Conservation (phyloP, 371 early-diverging fungal genomes). For the Saksenaea vasiformis region DNA sequence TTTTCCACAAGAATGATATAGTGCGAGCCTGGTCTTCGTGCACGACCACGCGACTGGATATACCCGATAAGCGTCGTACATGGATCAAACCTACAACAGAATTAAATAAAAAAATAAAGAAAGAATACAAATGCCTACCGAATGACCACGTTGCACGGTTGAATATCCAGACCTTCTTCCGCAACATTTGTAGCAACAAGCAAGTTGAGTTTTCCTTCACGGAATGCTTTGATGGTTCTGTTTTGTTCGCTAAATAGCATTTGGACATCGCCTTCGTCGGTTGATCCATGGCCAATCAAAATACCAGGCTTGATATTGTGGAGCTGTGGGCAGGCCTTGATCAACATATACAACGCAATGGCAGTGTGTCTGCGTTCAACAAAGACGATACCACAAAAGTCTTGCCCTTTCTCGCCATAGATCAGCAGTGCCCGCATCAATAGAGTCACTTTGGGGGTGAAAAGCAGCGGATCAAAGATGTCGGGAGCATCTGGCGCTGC, state of each 20-base stretch:
- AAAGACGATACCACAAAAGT: constrained; percentile 88
- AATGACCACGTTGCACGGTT: constrained; percentile 91
- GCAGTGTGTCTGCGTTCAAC: constrained; percentile 77
- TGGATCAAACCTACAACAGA: constrained; percentile 71
- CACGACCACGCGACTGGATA: constrained; percentile 96
- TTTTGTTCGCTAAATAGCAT: constrained; percentile 72
- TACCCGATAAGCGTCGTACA: constrained; percentile 71
- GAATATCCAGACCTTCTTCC: constrained; percentile 97
- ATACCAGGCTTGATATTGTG: constrained; percentile 48
- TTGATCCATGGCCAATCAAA: constrained; percentile 72
- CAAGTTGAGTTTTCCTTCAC: constrained; percentile 68
- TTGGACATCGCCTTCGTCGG: constrained; percentile 50
- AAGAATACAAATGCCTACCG: constrained; percentile 54
- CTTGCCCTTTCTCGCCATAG: constrained; percentile 21
- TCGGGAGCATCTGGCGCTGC: constrained; percentile 34
- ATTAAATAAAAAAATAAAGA: constrained; percentile 12
- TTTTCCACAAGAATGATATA: constrained; percentile 75
- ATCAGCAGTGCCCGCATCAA: constrained; percentile 58
- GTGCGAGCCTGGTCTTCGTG: constrained; percentile 71
- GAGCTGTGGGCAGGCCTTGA: constrained; percentile 43
- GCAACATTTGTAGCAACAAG: constrained; percentile 94
- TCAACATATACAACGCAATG: constrained; percentile 55
- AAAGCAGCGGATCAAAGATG: constrained; percentile 15
- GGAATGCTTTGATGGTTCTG: constrained; percentile 67
- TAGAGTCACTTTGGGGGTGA: constrained; percentile 64